Evolutionary conservation across 345 rosid species (phyloP), one percentile per base, ranked within the genome.

Genomic region (Noccaea bulbosa): DNA sequence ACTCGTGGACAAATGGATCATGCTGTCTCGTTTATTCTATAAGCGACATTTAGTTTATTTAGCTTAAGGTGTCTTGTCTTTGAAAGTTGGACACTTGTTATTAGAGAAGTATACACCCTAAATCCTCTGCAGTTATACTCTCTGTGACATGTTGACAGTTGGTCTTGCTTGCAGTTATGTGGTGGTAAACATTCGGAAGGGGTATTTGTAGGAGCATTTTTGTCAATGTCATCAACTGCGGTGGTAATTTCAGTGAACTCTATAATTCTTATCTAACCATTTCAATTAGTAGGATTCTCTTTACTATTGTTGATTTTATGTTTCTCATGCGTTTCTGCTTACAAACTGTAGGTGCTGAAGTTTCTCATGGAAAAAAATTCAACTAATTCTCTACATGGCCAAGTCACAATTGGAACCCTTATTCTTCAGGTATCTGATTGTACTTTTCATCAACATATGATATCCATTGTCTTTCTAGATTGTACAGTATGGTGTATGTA

Each of bases 171-270:
- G 80, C 89, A 90, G 98, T 87, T 93, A 73, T 90, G 94, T 58
- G 98, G 98, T 45, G 95, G 89, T 70, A 83, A 87, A 74, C 79
- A 73, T 71, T 85, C 97, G 3, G 98, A 93, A 78, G 98, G 98
- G 30, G 74, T 93, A 52, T 92, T 93, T 78, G 93, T 93, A 62
- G 96, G 98, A 41, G 88, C 90, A 52, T 85, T 90, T 72, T 85
- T 92, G 63, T 92, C 98, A 45, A 88, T 92, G 96, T 92, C 98
- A 78, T 93, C 97, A 12, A 93, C 98, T 14, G 97, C 98, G 4
- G 96, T 90, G 93, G 96, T 90, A 84, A 86, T 63, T 49, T 47
- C 34, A 50, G n/a, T 63, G 45, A 33, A 73, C 53, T 73, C 7
- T 39, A 46, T 71, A 63, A 38, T 15, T 17, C 16, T 43, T 24